Base-by-base conservation (phyloP, 768 basidiomycete species). In the Calvatia gigantea region DNA sequence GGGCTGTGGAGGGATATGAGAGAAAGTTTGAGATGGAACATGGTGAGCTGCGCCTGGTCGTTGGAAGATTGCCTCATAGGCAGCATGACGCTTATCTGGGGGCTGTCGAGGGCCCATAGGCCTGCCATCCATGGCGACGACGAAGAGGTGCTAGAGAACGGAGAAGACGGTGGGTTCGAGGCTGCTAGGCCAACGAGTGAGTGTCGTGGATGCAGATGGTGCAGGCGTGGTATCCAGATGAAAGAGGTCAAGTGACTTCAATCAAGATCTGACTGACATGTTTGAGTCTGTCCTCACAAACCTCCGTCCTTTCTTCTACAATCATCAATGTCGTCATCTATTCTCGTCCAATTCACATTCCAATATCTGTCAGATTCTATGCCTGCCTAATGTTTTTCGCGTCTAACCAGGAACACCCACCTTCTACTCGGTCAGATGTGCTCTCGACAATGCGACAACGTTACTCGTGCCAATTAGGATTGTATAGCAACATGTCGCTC, bases 11-110 rank as follows among this genome's bases (percentile, higher is more conserved):
- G 67, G 33, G 47, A 65, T 64, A 51, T 58, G 65, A 27, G 61
- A 58, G 55, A 67, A 64, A 56, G 60, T 60, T 48, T 64, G 60
- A 43, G 65, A 62, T 48, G 62, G 54, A 23, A 74, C 70, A 61
- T 84, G 85, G 68, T 84, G 83, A 29, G 74, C 60, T 43, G 76
- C 72, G 48, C 82, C 81, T 49, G 89, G 87, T 23, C 91, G 81
- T 23, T 90, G 90, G 70, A 94, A 94, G 73, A 94, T 92, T 65
- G 86, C 83, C 70, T 92, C 88, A 74, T 91, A 94, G 43, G 91
- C 91, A 53, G 84, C 82, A 70, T 82, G 75, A 51, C 91, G 86
- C 67, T 91, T 90, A 72, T 90, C 87, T 69, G 72, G 87, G 17
- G 75, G 73, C 45, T 75, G 73, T 51, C 78, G 74, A 58, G 78